A percentile compares a stretch with the other conserved stretches of the same genome.
Conservation (phyloP, 768 basidiomycete species). For the Pleurotus salmoneostramineus region DNA sequence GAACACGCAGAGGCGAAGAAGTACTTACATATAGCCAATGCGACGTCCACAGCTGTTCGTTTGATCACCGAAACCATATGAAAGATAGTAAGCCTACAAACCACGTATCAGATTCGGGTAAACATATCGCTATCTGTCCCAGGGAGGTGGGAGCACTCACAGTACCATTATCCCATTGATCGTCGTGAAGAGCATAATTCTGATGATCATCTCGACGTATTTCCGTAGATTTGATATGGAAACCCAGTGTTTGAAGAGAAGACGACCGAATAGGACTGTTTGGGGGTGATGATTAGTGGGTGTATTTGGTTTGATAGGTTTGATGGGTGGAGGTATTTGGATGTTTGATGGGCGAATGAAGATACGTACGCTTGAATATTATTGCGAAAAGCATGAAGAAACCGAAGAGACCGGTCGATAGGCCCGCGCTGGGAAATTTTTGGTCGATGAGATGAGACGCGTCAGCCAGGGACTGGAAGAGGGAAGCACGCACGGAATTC, state of each 20-base stretch:
- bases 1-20: too few relatives aligned
- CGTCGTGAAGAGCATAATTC: neutral
- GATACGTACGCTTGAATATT: constrained; percentile 2
- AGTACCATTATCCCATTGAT: constrained; percentile 1
- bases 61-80: neutral
- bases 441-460: neutral
- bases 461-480: neutral
- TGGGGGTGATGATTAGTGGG: neutral
- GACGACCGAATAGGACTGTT: neutral
- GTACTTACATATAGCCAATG: neutral
- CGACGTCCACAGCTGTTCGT: neutral
- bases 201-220: neutral
- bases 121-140: neutral
- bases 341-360: neutral
- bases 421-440: neutral
- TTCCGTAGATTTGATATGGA: neutral
- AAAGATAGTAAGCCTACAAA: neutral
- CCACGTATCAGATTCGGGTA: neutral
- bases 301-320: neutral
- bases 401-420: neutral
- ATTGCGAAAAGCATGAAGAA: constrained; percentile 1
- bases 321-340: neutral
- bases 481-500: neutral
- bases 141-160: neutral
- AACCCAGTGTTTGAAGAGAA: constrained; percentile 3